These are phyloP conservation scores for Aspergillus saccharolyticus DNA, from an alignment of 495 filamentous ascomycete species.

Conservation along the genomic window DNA sequence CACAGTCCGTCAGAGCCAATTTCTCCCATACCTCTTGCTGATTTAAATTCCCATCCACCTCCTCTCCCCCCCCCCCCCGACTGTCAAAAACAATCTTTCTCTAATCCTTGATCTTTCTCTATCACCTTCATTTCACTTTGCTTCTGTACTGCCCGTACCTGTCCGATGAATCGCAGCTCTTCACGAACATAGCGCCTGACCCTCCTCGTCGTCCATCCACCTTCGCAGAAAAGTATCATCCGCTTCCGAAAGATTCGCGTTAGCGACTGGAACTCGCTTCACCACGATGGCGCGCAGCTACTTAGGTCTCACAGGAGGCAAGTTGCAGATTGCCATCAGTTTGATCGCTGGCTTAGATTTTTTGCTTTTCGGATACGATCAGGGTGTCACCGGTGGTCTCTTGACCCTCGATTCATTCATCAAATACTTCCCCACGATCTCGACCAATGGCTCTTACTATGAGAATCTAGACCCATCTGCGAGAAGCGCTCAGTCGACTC, in stretches of 20 bases:
- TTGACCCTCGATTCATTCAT: slow-evolving; percentile 51
- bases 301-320: slow-evolving; percentile 61
- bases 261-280: not conserved
- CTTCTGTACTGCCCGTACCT: not conserved
- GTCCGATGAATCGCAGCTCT: not conserved
- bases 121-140: not conserved
- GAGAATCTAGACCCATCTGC: slow-evolving; percentile 20
- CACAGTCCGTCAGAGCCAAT: slow-evolving; percentile 2
- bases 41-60: slow-evolving; percentile 5
- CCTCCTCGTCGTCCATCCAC: not conserved
- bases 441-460: slow-evolving; percentile 33
- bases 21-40: slow-evolving; percentile 1
- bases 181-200: not conserved
- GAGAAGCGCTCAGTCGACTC: slow-evolving; percentile 45
- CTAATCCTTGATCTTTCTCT: not conserved
- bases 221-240: not conserved
- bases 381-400: slow-evolving; percentile 57
- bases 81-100: not conserved
- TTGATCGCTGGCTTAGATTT: slow-evolving; percentile 69
- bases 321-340: slow-evolving; percentile 63
- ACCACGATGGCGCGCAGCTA: slow-evolving; percentile 36
- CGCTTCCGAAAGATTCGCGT: not conserved
- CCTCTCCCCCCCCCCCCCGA: not conserved
- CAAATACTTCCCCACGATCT: slow-evolving; percentile 52
- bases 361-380: slow-evolving; percentile 55